These are phyloP conservation scores for Kazachstania africana DNA, from an alignment of 805 yeast species.

Conservation along the genomic window DNA sequence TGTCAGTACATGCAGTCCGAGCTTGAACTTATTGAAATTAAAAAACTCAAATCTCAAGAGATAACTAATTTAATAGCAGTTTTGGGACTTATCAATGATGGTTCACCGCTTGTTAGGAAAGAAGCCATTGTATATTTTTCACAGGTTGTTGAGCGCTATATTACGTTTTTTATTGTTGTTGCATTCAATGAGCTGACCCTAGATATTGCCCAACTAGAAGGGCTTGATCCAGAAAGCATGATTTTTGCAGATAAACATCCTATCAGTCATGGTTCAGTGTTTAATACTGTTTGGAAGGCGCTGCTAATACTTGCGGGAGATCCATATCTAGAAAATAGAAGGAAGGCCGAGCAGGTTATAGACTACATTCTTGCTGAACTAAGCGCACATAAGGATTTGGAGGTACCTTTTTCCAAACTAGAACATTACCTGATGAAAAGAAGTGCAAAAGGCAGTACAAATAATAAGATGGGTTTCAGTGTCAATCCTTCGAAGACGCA, in stretches of 20 bases:
- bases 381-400: slow-evolving; percentile 40
- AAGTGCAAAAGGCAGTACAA: slow-evolving; percentile 23
- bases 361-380: slow-evolving; percentile 60
- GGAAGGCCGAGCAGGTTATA: slow-evolving; percentile 59
- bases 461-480: slow-evolving; percentile 2
- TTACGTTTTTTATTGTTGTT: slow-evolving; percentile 68
- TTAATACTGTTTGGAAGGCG: slow-evolving; percentile 80
- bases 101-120: slow-evolving; percentile 77
- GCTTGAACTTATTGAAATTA: slow-evolving; percentile 22
- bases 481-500: slow-evolving; percentile 3
- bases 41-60: slow-evolving; percentile 55
- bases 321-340: slow-evolving; percentile 72
- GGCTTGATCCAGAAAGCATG: slow-evolving; percentile 10
- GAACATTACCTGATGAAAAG: slow-evolving; percentile 48
- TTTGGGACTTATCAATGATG: slow-evolving; percentile 65
- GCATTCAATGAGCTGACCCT: slow-evolving; percentile 79
- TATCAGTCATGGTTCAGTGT: slow-evolving; percentile 80
- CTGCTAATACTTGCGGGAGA: slow-evolving; percentile 72
- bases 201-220: slow-evolving; percentile 54
- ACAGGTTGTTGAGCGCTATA: slow-evolving; percentile 56
- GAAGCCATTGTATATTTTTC: slow-evolving; percentile 74
- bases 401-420: slow-evolving; percentile 53
- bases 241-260: slow-evolving; percentile 37
- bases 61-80: slow-evolving; percentile 58
- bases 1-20: slow-evolving; percentile 19